Base-by-base conservation (phyloP, 495 filamentous ascomycete species). In the Aspergillus biplanus region DNA sequence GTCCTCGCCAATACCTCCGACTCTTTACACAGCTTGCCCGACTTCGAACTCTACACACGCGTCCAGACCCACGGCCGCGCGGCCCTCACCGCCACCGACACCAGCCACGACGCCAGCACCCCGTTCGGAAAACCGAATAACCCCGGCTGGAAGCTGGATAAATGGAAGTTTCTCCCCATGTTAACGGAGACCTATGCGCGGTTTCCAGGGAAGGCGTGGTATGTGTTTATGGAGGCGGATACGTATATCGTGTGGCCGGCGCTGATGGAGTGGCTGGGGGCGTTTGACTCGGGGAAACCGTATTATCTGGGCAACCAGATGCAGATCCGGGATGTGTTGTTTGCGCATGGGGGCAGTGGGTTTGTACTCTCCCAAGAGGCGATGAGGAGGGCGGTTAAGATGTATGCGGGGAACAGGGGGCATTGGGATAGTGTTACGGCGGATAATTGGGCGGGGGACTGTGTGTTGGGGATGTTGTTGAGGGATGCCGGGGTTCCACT, bases 81-180 rank as follows among this genome's bases (percentile, higher is more conserved):
- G 18, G 78, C 72, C 4, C 72, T 80, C n/a, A 68, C 63, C 0
- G 13, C 47, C 0, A 59, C 73, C 21, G 72, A 78, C 56, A 50
- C 68, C 5, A 65, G 44, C 15, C 69, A 76, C 34, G 77, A 78
- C 49, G 61, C 62, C 39, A 78, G 75, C 57, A 66, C 70, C 15
- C 63, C 73, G 0, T 63, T 70, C 35, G 78, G 77, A 8, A 78
- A 76, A 65, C 65, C 53, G 4, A 70, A 72, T 21, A 80, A 79
- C 32, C 76, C 78, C 1, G 88, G 85, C 21, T 91, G 88, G 87
- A 80, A 78, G 57, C 75, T 89, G 13, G 88, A 91, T 72, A 89
- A 88, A 69, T 90, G 85, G 80, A 91, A 90, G 71, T 90, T 90
- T 69, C 74, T 91, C 6, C 85, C 87, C 5, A 86, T 87, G 78